Evolutionary conservation across 192 early-diverging fungal species (phyloP).

Genomic region (Coemansia sp.): DNA sequence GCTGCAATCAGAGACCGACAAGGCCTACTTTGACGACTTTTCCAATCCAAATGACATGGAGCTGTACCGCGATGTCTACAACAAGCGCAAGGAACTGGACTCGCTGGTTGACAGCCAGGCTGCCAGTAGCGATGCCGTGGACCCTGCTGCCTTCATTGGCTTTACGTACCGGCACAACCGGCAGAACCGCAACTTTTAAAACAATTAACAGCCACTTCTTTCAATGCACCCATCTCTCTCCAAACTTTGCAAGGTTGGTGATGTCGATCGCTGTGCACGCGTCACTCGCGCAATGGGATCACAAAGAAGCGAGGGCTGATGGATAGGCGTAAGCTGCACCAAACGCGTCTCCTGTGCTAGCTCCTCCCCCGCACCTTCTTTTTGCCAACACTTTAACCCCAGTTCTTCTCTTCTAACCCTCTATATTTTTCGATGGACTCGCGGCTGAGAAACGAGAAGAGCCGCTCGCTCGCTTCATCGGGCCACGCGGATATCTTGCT

Average conservation of each 20-base stretch:
- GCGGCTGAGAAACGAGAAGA: background rate
- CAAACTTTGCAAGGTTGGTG: background rate
- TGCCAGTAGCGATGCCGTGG: slow-evolving; percentile 53
- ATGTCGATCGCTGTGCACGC: background rate
- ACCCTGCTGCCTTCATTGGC: slow-evolving; percentile 82
- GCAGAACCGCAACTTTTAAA: slow-evolving; percentile 34
- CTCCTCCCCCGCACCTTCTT: background rate
- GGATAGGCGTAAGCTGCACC: background rate
- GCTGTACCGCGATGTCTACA: slow-evolving; percentile 60
- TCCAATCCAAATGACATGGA: slow-evolving; percentile 63
- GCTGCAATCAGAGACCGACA: slow-evolving; percentile 70
- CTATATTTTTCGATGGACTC: background rate
- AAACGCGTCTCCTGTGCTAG: too few relatives aligned
- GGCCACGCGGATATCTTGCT: background rate
- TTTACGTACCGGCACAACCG: slow-evolving; percentile 70
- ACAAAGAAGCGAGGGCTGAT: background rate
- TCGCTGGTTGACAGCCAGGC: slow-evolving; percentile 25
- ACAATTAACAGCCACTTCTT: background rate
- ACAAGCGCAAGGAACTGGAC: slow-evolving; percentile 53
- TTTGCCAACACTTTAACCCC: background rate
- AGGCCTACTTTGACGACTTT: slow-evolving; percentile 82
- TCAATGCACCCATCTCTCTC: background rate
- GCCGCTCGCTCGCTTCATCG: slow-evolving; percentile 6
- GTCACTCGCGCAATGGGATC: background rate
- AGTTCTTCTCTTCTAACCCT: background rate